Percentiles rank a stretch among this genome's conserved stretches.
Conservation (phyloP, 768 basidiomycete genomes). For the Tricholoma flavovirens region DNA sequence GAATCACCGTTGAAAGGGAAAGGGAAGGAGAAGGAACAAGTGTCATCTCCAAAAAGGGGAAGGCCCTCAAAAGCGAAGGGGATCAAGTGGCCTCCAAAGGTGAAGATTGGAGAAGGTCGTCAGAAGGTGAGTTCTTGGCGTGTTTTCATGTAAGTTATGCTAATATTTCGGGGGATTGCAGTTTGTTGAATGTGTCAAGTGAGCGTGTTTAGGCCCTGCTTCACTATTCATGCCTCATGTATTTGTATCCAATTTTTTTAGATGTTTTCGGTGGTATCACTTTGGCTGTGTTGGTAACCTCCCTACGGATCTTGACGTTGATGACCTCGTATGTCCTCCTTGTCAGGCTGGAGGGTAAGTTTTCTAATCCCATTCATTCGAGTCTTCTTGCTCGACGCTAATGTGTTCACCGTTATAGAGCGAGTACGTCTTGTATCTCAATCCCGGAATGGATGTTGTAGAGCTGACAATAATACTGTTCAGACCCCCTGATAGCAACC, state of each 20-base stretch:
- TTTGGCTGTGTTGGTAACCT: slow-evolving; percentile 43
- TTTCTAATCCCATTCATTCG: slow-evolving; percentile 1
- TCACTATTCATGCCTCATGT: slow-evolving; percentile 7
- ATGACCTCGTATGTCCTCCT: slow-evolving; percentile 37
- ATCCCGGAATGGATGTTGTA: not conserved
- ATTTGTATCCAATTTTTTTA: not conserved
- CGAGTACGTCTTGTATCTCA: slow-evolving; percentile 4
- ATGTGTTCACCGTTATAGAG: not conserved
- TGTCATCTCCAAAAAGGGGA: slow-evolving; percentile 4
- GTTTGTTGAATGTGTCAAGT: slow-evolving; percentile 26
- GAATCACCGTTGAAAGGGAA: slow-evolving; percentile 6
- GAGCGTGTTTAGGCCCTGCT: not conserved
- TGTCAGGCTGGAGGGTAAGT: slow-evolving; percentile 31
- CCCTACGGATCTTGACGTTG: slow-evolving; percentile 31
- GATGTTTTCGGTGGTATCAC: slow-evolving; percentile 37
- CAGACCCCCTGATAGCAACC: slow-evolving; percentile 9
- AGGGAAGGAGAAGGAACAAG: slow-evolving; percentile 7
- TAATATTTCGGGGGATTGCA: slow-evolving; percentile 9
- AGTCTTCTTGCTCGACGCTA: not conserved
- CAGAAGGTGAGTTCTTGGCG: slow-evolving; percentile 20
- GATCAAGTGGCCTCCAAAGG: slow-evolving; percentile 8
- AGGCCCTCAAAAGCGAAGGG: slow-evolving; percentile 8
- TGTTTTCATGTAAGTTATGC: not conserved
- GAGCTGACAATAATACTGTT: not conserved
- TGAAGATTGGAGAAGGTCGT: slow-evolving; percentile 5